Evolutionary conservation across 1,284 basidiomycete species (phyloP), one percentile per base, ranked within the genome.

Genomic region (Ceraceosorus bombacis): DNA sequence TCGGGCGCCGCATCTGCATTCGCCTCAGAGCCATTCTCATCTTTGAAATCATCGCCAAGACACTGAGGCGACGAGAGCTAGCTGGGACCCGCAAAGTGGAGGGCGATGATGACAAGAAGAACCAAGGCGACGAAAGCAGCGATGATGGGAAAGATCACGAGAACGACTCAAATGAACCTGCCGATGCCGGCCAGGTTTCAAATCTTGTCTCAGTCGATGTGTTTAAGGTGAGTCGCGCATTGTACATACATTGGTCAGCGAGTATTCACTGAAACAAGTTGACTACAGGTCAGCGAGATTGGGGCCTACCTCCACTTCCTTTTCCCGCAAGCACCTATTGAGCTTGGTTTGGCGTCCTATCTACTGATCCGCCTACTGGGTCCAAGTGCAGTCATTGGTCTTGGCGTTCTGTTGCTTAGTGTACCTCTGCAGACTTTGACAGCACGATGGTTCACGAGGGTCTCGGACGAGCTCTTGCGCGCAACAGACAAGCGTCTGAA

Each of bases 171-270:
- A n/a, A n/a, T 8, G 38, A 54, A 12, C 43, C 43, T 10, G 79
- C 80, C 0, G 78, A 75, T 7, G 81, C 81, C 57, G 82, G 82
- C 46, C 81, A 82, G 68, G 80, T 84, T 53, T 78, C 80, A 56
- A 83, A 83, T 65, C 73, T 83, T 41, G 81, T 83, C 50, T 79
- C 80, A 2, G 80, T 81, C 43, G 83, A 83, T 70, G 81, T 82
- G 1, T 82, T 81, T 70, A 76, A 78, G 56, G 70, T 62, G 3
- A 27, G 27, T 27, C 27, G 2, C 27, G 27, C 27, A 27, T 27
- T 27, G 27, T 27, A 27, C 27, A 27, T 27, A 3, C 27, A 27
- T 27, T 27, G 27, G 27, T 27, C 27, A 68, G 51, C 41, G 27
- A 27, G 1, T 1, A 2, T 27, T 27, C 3, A 27, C 27, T 27